phyloP scores from a whole-genome alignment of 78 protist genomes.

The Dictyostelium citrinum region DNA sequence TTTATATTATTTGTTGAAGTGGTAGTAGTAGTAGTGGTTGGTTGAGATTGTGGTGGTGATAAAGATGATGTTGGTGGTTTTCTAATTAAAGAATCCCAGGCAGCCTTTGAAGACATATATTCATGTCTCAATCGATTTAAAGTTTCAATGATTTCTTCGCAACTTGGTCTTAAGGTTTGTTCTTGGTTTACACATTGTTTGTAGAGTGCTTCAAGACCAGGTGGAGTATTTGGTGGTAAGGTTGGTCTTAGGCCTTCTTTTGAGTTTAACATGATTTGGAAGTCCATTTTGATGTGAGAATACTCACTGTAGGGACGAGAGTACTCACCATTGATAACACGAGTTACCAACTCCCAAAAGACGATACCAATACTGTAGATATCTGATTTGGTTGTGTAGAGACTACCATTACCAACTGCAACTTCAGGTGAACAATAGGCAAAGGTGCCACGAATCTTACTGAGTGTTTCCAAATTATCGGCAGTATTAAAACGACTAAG shows the following conservation, averaged over 20 bases:
- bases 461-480: conserved; percentile 69
- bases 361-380: conserved; percentile 75
- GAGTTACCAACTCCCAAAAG: conserved; percentile 69
- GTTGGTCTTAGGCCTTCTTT: conserved; percentile 76
- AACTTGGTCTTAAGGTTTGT: conserved; percentile 26
- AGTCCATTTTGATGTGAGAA: conserved; percentile 78
- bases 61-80: neutral
- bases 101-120: neutral
- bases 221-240: conserved; percentile 51
- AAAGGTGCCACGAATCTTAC: conserved; percentile 79
- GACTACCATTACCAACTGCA: conserved; percentile 49
- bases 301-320: conserved; percentile 74
- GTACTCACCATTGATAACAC: conserved; percentile 66
- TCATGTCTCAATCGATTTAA: conserved; percentile 52
- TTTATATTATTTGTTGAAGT: neutral
- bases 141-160: conserved; percentile 53
- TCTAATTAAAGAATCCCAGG: conserved; percentile 40
- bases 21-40: neutral
- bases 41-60: neutral
- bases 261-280: conserved; percentile 78
- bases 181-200: conserved; percentile 68
- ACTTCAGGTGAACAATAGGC: conserved; percentile 81
- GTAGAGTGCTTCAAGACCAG: conserved; percentile 42
- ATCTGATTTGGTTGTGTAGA: conserved; percentile 65
- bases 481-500: conserved; percentile 70